phyloP scores from a whole-genome alignment of 2,329 filamentous ascomycete genomes.

The Aspergillus sp. region DNA sequence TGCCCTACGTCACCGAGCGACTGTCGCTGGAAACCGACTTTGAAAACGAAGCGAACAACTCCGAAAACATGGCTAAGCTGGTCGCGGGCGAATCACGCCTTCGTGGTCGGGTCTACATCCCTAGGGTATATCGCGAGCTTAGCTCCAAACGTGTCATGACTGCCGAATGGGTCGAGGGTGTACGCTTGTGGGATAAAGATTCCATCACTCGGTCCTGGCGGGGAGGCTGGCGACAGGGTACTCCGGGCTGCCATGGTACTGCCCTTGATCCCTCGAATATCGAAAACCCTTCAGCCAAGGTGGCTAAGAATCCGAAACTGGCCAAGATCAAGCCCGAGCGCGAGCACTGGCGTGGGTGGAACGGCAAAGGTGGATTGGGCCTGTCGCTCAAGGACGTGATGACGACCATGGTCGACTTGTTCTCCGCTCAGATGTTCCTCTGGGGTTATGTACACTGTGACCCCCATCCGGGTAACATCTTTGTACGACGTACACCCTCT shows the following conservation, averaged over 20 bases:
- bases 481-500: conserved; percentile 77
- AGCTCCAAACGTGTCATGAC: conserved; percentile 82
- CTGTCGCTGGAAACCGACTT: conserved; percentile 93
- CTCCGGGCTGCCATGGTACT: conserved; percentile 68
- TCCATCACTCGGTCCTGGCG: conserved; percentile 72
- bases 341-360: conserved; percentile 68
- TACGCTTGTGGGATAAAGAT: conserved; percentile 87
- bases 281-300: conserved; percentile 41
- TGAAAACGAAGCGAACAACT: conserved; percentile 82
- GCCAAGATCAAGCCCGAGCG: conserved; percentile 75
- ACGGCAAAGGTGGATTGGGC: conserved; percentile 74
- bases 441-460: conserved; percentile 96
- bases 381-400: conserved; percentile 81
- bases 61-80: conserved; percentile 73
- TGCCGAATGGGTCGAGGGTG: conserved; percentile 96
- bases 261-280: conserved; percentile 54
- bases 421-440: conserved; percentile 96
- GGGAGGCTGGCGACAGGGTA: conserved; percentile 70
- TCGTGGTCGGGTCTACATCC: conserved; percentile 79
- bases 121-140: conserved; percentile 75
- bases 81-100: conserved; percentile 72
- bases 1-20: conserved; percentile 91
- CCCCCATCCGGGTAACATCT: conserved; percentile 95
- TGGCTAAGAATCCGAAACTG: conserved; percentile 23
- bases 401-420: conserved; percentile 93